A percentile compares a stretch with the other conserved stretches of the same genome.
Conservation (phyloP, 768 basidiomycete species). For the Mycena metata region DNA sequence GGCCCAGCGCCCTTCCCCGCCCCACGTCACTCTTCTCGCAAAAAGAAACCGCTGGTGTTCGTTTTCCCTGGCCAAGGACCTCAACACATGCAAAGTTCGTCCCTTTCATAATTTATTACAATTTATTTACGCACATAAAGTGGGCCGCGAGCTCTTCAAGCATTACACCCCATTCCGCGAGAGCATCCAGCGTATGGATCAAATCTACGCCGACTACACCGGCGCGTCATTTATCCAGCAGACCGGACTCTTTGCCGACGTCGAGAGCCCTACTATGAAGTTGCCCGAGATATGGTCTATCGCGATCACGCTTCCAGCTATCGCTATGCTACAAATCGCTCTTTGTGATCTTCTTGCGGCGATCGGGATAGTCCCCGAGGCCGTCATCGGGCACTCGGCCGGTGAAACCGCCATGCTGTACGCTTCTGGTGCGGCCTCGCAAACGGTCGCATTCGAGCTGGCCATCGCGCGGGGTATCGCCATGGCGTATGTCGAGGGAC, state of each 20-base stretch:
- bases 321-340: slow-evolving; percentile 51
- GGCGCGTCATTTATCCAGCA: slow-evolving; percentile 14
- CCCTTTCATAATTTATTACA: not conserved
- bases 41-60: not conserved
- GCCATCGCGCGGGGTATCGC: slow-evolving; percentile 49
- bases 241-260: slow-evolving; percentile 14
- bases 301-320: slow-evolving; percentile 41
- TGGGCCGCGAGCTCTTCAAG: slow-evolving; percentile 22
- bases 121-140: not conserved
- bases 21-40: not conserved
- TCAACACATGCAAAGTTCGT: slow-evolving; percentile 7
- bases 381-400: slow-evolving; percentile 50
- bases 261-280: not conserved
- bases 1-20: not conserved
- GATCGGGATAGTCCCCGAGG: slow-evolving; percentile 43
- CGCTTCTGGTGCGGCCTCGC: slow-evolving; percentile 47
- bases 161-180: slow-evolving; percentile 1
- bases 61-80: slow-evolving; percentile 25
- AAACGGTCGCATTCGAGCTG: slow-evolving; percentile 48
- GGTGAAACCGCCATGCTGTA: slow-evolving; percentile 53
- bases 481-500: slow-evolving; percentile 48
- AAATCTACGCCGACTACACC: not conserved
- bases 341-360: slow-evolving; percentile 44
- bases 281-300: slow-evolving; percentile 25
- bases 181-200: slow-evolving; percentile 11